phyloP scores from a whole-genome alignment of 2,329 filamentous ascomycete genomes.

The Neofusicoccum umdonicola region DNA sequence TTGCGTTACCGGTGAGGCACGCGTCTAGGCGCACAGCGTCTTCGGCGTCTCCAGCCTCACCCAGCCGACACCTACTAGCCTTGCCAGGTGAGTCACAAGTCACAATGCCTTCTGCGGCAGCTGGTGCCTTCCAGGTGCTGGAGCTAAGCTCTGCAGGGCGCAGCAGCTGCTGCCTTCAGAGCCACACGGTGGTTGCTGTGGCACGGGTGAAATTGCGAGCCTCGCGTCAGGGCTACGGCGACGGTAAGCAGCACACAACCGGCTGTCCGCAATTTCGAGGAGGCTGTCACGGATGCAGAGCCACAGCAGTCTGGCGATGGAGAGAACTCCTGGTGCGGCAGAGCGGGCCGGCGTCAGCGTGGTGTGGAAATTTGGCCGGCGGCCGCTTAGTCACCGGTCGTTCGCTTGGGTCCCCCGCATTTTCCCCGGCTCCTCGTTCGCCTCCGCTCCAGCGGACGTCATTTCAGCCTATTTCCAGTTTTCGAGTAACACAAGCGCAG shows the following conservation, averaged over 20 bases:
- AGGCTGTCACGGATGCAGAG: not conserved
- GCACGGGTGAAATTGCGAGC: not conserved
- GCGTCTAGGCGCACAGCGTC: not conserved
- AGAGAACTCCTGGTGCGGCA: not conserved
- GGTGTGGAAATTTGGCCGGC: not conserved
- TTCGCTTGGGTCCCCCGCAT: constrained; percentile 10
- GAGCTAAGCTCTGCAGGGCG: not conserved
- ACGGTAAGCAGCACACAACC: not conserved
- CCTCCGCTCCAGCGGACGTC: not conserved
- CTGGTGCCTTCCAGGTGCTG: too few species aligned
- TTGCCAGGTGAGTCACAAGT: not conserved
- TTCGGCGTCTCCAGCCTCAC: not conserved
- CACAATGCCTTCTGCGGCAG: too few species aligned
- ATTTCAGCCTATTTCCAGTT: constrained; percentile 1
- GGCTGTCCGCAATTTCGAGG: not conserved
- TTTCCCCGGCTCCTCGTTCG: not conserved
- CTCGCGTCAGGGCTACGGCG: not conserved
- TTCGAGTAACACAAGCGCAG: not conserved
- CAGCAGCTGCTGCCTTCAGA: not conserved
- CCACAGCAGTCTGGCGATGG: not conserved
- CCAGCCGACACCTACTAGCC: not conserved
- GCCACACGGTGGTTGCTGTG: not conserved
- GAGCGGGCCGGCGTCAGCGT: not conserved
- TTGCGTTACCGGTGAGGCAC: not conserved
- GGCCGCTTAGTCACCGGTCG: not conserved